Conservation (phyloP, 768 basidiomycete species). For the Fibroporia radiculosa region DNA sequence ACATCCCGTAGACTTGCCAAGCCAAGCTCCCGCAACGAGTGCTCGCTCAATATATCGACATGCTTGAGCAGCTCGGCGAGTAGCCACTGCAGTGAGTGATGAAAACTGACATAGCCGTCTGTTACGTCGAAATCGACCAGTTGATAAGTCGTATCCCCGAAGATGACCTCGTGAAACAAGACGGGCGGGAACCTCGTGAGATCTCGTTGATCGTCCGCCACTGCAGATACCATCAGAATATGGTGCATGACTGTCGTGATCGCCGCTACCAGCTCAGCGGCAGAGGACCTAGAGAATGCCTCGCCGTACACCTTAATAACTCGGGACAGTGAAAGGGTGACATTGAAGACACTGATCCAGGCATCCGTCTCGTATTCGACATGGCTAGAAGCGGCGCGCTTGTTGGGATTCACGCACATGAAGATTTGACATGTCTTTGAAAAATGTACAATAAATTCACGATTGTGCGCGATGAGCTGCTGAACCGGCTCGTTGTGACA, state of each 20-base stretch:
- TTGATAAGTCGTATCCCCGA: constrained; percentile 51
- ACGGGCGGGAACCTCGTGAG: constrained; percentile 54
- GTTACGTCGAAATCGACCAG: constrained; percentile 73
- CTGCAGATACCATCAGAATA: constrained; percentile 63
- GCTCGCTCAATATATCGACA: constrained; percentile 55
- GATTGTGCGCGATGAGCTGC: constrained; percentile 62
- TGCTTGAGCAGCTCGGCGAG: constrained; percentile 86
- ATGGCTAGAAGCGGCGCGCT: constrained; percentile 72
- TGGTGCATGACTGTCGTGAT: constrained; percentile 64
- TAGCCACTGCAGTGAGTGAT: constrained; percentile 88
- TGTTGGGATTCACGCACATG: constrained; percentile 89
- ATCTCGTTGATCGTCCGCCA: constrained; percentile 64
- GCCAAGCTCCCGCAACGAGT: constrained; percentile 43
- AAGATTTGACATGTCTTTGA: constrained; percentile 79
- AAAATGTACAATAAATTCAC: constrained; percentile 62
- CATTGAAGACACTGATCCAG: constrained; percentile 95
- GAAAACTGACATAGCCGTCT: constrained; percentile 84
- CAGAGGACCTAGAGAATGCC: constrained; percentile 55
- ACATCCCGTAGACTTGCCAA: constrained; percentile 51
- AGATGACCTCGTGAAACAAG: constrained; percentile 56
- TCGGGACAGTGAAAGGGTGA: constrained; percentile 83
- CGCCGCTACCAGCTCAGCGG: constrained; percentile 54
- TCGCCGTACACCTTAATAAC: constrained; percentile 88
- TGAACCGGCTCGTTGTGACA: constrained; percentile 79
- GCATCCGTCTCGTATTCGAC: constrained; percentile 96